These are phyloP conservation scores for Mimosa bimucronata DNA, from an alignment of 306 rosid species.

Conservation along the genomic window DNA sequence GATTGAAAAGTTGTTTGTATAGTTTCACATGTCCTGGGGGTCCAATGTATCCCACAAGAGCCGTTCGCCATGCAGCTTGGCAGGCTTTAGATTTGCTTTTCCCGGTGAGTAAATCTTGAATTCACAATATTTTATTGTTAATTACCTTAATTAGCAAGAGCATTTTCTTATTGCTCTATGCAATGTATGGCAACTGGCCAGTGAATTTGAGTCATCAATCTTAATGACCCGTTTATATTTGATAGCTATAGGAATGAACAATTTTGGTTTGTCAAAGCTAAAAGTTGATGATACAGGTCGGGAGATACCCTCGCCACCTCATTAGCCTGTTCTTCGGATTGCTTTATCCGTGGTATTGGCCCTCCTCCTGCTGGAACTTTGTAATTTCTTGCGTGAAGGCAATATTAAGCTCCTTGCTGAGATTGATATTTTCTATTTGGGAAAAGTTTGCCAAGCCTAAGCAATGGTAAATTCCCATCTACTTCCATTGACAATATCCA, in stretches of 20 bases:
- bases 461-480: constrained; percentile 2
- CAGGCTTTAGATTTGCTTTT: constrained; percentile 86
- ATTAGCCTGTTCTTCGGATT: constrained; percentile 93
- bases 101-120: constrained; percentile 68
- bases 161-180: not conserved
- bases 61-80: constrained; percentile 99
- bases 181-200: not conserved
- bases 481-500: not conserved
- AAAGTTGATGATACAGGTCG: constrained; percentile 64
- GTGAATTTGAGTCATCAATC: not conserved
- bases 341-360: constrained; percentile 98
- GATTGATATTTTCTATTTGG: constrained; percentile 62
- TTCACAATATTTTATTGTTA: not conserved
- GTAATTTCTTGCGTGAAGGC: constrained; percentile 61
- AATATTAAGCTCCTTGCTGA: constrained; percentile 59
- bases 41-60: constrained; percentile 97
- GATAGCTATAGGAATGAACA: constrained; percentile 17
- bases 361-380: constrained; percentile 93
- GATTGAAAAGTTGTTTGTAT: constrained; percentile 82
- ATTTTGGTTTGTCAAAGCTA: constrained; percentile 6
- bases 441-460: constrained; percentile 44
- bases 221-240: not conserved
- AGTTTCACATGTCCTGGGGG: constrained; percentile 98
- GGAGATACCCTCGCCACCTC: constrained; percentile 88
- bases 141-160: not conserved